These are phyloP conservation scores for Pyrenophora teres DNA, from an alignment of 2,329 filamentous ascomycete genomes.

Conservation along the genomic window DNA sequence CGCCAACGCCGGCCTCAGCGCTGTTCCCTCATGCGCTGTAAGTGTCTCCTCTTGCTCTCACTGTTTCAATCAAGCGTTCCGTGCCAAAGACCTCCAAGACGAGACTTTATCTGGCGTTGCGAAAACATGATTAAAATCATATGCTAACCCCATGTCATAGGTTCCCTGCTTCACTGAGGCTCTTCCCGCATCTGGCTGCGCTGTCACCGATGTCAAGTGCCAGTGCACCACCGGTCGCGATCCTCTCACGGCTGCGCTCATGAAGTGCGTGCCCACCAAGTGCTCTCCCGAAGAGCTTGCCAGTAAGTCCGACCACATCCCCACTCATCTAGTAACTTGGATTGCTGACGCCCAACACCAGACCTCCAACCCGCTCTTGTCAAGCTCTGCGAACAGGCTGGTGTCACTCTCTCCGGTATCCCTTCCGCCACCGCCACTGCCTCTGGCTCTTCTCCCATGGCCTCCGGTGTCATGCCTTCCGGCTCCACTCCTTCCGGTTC, in stretches of 20 bases:
- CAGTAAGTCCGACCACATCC: conserved; percentile 38
- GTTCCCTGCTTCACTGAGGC: conserved; percentile 55
- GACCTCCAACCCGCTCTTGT: conserved; percentile 30
- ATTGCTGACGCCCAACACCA: conserved; percentile 1
- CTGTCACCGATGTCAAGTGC: conserved; percentile 55
- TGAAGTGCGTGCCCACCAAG: conserved; percentile 44
- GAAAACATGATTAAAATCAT: background rate
- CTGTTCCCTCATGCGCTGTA: conserved; percentile 45
- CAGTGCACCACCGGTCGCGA: conserved; percentile 55
- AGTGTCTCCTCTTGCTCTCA: conserved; percentile 9
- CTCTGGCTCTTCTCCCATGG: conserved; percentile 2
- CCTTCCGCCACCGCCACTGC: conserved; percentile 22
- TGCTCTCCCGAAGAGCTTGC: conserved; percentile 48
- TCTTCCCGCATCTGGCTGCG: conserved; percentile 55
- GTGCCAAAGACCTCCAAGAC: too few species aligned
- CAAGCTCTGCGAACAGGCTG: conserved; percentile 36
- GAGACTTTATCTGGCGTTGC: background rate
- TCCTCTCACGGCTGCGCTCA: conserved; percentile 47
- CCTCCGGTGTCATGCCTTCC: background rate
- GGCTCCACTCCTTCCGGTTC: conserved; percentile 1
- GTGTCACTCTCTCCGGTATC: conserved; percentile 30
- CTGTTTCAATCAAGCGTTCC: too few species aligned
- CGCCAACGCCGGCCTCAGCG: conserved; percentile 15
- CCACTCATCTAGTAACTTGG: background rate
- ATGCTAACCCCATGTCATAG: conserved; percentile 27